Conservation (phyloP, 495 filamentous ascomycete genomes). For the Penicillium odoratum region DNA sequence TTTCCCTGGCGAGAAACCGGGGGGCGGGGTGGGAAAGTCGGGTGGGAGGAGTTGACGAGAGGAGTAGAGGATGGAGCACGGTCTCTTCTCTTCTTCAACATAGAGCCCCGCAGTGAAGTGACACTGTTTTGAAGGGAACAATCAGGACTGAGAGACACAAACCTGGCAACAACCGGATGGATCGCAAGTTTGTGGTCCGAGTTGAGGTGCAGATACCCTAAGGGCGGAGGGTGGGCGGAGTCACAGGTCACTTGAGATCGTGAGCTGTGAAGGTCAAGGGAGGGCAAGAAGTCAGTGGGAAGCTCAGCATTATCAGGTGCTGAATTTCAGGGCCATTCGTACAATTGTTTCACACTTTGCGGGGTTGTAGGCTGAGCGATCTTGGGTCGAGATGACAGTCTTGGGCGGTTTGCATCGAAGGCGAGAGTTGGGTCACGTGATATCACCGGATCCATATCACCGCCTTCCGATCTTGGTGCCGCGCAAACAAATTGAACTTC, state of each 20-base stretch:
- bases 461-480: conserved; percentile 6
- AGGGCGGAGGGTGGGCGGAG: conserved; percentile 36
- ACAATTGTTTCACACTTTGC: conserved; percentile 21
- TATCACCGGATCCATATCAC: conserved; percentile 32
- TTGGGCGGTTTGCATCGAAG: conserved; percentile 45
- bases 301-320: conserved; percentile 17
- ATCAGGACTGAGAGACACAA: conserved; percentile 12
- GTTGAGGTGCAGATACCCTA: conserved; percentile 28
- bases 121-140: conserved; percentile 26
- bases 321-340: conserved; percentile 12
- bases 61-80: conserved; percentile 44
- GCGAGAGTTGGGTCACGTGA: conserved; percentile 41
- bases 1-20: conserved; percentile 29
- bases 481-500: background rate
- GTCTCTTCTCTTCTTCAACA: conserved; percentile 56
- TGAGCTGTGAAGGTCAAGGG: background rate
- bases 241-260: conserved; percentile 25
- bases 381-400: conserved; percentile 30
- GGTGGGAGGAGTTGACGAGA: conserved; percentile 32
- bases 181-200: conserved; percentile 11
- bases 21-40: conserved; percentile 26
- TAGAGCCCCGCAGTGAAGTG: conserved; percentile 44
- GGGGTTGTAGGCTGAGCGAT: conserved; percentile 17
- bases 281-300: conserved; percentile 11
- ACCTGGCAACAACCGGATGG: conserved; percentile 12